Percentiles rank a stretch among this genome's conserved stretches.
phyloP scores from a whole-genome alignment of 202 grass and related monocot species.

The Bolboschoenoplectus hybrid region DNA sequence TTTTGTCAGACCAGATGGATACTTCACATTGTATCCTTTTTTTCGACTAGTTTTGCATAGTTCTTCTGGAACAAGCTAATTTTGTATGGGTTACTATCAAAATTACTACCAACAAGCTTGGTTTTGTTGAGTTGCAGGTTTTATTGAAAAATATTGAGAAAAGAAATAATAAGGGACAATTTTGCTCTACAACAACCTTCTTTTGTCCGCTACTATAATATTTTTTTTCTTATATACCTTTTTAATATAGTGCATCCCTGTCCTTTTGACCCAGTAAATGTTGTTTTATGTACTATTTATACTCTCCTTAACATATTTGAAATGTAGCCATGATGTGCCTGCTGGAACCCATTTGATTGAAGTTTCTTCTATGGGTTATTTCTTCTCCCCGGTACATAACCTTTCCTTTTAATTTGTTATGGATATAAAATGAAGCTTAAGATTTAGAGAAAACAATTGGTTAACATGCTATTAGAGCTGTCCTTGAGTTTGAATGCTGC shows the following conservation, averaged over 20 bases:
- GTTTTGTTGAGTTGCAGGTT: slow-evolving; percentile 2
- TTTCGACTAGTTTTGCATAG: not conserved
- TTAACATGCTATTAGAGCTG: not conserved
- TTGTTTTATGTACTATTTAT: slow-evolving; percentile 14
- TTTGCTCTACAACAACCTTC: not conserved
- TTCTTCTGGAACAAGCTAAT: not conserved
- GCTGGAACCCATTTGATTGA: slow-evolving; percentile 98
- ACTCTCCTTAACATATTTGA: slow-evolving; percentile 61
- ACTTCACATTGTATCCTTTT: slow-evolving; percentile 97
- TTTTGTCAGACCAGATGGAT: slow-evolving; percentile 84
- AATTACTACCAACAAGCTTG: not conserved
- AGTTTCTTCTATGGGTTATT: slow-evolving; percentile 80
- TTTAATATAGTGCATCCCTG: not conserved
- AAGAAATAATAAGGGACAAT: not conserved
- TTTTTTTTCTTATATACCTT: not conserved
- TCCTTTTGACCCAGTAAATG: not conserved
- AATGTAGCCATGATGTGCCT: slow-evolving; percentile 77
- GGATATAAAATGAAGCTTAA: not conserved
- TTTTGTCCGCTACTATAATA: not conserved
- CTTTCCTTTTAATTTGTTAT: slow-evolving; percentile 25
- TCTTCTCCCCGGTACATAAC: slow-evolving; percentile 90
- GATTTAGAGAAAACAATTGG: not conserved
- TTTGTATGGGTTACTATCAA: not conserved
- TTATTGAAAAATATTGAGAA: slow-evolving; percentile 18
- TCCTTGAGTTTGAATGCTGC: not conserved